Evolutionary conservation across 2,329 filamentous ascomycete species (phyloP).

Genomic region (Cytospora chrysosperma): DNA sequence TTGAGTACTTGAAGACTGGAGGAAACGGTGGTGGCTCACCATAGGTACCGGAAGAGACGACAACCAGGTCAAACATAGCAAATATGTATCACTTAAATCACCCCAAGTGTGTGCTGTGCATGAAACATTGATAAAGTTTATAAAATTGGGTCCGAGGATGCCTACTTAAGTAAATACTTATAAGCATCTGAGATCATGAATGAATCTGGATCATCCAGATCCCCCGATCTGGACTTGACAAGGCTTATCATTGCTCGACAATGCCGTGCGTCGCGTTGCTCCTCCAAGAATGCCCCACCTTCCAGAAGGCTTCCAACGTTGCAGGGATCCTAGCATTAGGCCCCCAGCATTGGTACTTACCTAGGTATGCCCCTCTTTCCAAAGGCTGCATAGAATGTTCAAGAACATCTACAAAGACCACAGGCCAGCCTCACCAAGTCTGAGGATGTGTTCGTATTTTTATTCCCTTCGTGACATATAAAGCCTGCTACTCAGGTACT

Average conservation of each 20-base stretch:
- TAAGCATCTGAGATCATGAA: no score
- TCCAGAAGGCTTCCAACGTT: neutral
- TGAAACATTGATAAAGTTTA: no score
- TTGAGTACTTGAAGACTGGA: no score
- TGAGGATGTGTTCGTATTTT: constrained; percentile 27
- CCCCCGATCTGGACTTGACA: neutral
- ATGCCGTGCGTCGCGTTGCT: neutral
- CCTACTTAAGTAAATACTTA: no score
- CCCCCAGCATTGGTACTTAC: no score
- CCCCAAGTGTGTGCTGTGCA: no score
- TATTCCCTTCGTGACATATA: neutral
- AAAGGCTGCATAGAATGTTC: constrained; percentile 23
- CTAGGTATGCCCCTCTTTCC: constrained; percentile 16
- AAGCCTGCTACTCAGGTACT: neutral
- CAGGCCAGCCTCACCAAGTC: constrained; percentile 6
- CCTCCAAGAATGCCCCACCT: constrained; percentile 3
- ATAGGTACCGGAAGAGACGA: no score
- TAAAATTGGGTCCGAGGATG: neutral
- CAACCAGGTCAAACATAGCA: no score
- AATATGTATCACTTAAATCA: no score
- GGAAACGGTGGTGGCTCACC: no score
- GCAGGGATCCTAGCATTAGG: constrained; percentile 10
- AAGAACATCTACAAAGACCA: constrained; percentile 8
- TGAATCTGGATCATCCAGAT: neutral
- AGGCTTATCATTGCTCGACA: neutral